Evolutionary conservation across 768 basidiomycete genomes (phyloP), one percentile per base, ranked within the genome.

Genomic region (Erythrobasidium yunnanense): DNA sequence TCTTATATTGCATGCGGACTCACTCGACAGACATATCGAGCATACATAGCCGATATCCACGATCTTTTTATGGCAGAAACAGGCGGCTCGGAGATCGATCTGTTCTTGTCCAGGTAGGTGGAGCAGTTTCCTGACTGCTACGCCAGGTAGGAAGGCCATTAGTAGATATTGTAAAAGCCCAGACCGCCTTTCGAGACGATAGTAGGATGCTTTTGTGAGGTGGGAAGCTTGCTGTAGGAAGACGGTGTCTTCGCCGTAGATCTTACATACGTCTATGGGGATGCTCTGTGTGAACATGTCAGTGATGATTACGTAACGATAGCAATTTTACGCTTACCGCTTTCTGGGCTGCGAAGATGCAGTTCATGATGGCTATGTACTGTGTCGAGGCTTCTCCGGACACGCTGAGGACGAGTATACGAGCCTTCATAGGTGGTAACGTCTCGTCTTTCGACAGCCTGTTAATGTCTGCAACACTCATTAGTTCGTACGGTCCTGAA

Each of bases 341-440:
- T 79, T 99, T 99, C 77, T 99, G 95, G 3, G 95, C 95, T 18
- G 92, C 91, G 77, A 99, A 99, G 53, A 97, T 97, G 58, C 91
- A 86, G 75, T 97, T 97, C 95, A 99, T 99, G 74, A 97, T 85
- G 25, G 93, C 89, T 53, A 97, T 93, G 77, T 99, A 99, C 8
- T 91, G 89, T 6, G 85, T 81, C 7, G 88, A 86, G 29, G 86
- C 81, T 77, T 93, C 88, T 17, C 89, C 88, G 11, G 92, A 93
- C 60, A 95, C 90, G 42, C 90, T 92, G 57, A 99, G 80, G 69
- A 97, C 80, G 55, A 87, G 75, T 55, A 87, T 84, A 7, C 84
- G 79, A 0, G 85, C 81, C 67, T 84, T 81, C 0, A 49, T 25
- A 8, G 25, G 35, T 17, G 55, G 29, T 46, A 55, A 71, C 57